A percentile compares a stretch with the other conserved stretches of the same genome.
Evolutionary conservation across 163 green algal species (phyloP).

Genomic region (Scenedesmus sp.): DNA sequence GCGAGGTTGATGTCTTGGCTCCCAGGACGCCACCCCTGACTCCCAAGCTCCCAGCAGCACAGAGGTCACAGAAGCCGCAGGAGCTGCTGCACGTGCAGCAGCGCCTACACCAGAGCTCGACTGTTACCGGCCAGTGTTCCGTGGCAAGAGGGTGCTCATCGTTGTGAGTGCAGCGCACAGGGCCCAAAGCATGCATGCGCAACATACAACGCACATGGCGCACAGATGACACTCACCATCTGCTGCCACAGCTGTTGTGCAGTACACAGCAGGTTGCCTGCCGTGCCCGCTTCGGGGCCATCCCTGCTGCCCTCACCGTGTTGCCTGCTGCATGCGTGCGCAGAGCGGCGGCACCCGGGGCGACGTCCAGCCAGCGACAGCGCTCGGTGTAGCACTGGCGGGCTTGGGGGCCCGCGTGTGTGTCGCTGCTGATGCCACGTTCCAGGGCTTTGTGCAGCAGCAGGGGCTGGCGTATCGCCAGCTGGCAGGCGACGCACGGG

Average conservation of each 20-base stretch:
- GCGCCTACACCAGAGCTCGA: background rate
- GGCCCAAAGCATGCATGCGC: background rate
- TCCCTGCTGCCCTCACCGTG: background rate
- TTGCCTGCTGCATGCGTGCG: background rate
- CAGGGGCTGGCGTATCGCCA: slow-evolving; percentile 80
- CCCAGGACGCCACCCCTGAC: background rate
- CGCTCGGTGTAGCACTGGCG: slow-evolving; percentile 74
- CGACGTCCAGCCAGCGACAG: slow-evolving; percentile 92
- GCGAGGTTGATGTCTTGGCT: background rate
- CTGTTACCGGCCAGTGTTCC: background rate
- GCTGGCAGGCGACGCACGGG: slow-evolving; percentile 79
- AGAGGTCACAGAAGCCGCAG: background rate
- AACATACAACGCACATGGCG: background rate
- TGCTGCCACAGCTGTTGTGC: background rate
- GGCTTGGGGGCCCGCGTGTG: slow-evolving; percentile 76
- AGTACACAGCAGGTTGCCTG: no score
- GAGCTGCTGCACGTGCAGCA: background rate
- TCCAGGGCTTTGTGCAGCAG: slow-evolving; percentile 70
- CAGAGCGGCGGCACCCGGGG: slow-evolving; percentile 87
- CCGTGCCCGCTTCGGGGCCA: background rate
- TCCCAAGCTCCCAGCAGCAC: background rate
- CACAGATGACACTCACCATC: background rate
- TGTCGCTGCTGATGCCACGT: slow-evolving; percentile 78
- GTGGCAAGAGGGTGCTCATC: slow-evolving; percentile 33
- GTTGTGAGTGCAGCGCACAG: slow-evolving; percentile 21